Evolutionary conservation across 305 asterid species (phyloP).

Genomic region (Galium porrigens): DNA sequence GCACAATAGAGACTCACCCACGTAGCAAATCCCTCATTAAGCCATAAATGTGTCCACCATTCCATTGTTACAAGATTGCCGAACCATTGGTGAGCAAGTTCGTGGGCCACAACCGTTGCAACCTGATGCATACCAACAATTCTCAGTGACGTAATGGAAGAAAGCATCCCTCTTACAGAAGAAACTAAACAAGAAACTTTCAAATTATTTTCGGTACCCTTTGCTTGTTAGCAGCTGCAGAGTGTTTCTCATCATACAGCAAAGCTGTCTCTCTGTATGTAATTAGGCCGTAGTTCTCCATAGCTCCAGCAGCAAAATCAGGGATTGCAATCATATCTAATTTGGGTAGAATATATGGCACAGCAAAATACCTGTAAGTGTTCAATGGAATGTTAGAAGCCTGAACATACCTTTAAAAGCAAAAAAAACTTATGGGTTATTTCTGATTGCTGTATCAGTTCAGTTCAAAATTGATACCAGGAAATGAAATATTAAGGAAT

Average conservation of each 20-base stretch:
- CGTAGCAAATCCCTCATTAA: constrained; percentile 95
- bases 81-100: constrained; percentile 98
- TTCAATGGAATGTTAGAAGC: not conserved
- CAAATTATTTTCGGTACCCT: constrained; percentile 39
- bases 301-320: constrained; percentile 97
- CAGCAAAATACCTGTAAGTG: constrained; percentile 58
- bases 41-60: constrained; percentile 99
- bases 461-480: not conserved
- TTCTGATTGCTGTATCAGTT: not conserved
- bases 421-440: not conserved
- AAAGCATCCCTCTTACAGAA: not conserved
- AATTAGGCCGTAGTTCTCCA: constrained; percentile 96
- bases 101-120: constrained; percentile 93
- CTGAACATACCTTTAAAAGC: not conserved
- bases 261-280: constrained; percentile 90
- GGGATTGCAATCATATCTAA: constrained; percentile 97
- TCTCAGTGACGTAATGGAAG: constrained; percentile 7
- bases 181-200: not conserved
- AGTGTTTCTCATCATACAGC: constrained; percentile 86
- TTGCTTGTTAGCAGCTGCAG: constrained; percentile 95
- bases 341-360: constrained; percentile 89
- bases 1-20: constrained; percentile 48
- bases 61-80: constrained; percentile 98
- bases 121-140: constrained; percentile 37
- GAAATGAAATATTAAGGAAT: not conserved